These are phyloP conservation scores for Lindgomyces ingoldianus DNA, from an alignment of 495 filamentous ascomycete species.

Conservation along the genomic window DNA sequence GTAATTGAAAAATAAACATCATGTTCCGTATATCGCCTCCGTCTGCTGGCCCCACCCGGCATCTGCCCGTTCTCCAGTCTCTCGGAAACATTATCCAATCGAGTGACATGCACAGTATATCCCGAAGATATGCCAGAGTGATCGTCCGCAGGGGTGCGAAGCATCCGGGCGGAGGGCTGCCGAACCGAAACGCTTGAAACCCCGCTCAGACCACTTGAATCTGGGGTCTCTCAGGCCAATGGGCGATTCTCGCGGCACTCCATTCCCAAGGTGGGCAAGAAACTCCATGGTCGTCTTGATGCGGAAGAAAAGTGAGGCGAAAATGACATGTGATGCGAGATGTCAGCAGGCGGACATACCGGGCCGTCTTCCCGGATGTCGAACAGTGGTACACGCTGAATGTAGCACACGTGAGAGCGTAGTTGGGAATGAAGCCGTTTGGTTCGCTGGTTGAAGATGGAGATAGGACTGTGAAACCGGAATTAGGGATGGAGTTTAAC, in stretches of 20 bases:
- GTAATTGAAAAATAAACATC: too few relatives aligned
- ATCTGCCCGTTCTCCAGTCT: neutral
- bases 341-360: neutral
- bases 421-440: neutral
- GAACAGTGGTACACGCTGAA: neutral
- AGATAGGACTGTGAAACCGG: neutral
- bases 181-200: neutral
- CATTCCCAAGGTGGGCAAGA: neutral
- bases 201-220: neutral
- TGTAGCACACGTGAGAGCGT: neutral
- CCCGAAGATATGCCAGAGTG: neutral
- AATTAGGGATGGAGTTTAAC: neutral
- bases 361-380: neutral
- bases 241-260: neutral
- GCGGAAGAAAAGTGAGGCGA: neutral
- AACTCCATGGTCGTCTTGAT: neutral
- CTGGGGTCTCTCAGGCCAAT: neutral
- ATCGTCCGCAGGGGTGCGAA: neutral
- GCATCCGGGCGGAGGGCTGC: neutral
- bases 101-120: neutral
- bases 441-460: neutral
- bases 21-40: neutral
- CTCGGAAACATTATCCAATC: neutral
- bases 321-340: neutral
- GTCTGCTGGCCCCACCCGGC: too few relatives aligned